Conservation (phyloP, 352 stramenopile genomes). For the Blastocystis sp. region DNA sequence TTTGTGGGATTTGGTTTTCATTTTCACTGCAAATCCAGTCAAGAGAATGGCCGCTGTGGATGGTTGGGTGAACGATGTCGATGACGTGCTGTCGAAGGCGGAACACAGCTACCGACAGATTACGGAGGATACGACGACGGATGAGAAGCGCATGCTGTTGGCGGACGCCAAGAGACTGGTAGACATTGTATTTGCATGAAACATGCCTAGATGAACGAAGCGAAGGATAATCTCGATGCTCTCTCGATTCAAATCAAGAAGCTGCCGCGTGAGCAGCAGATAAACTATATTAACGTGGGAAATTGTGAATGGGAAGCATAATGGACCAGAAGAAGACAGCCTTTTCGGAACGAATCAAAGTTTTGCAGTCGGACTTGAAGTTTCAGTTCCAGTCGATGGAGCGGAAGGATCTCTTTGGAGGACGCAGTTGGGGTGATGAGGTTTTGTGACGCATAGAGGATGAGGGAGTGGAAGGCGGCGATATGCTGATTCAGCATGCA, state of each 20-base stretch:
- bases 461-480: conserved; percentile 9
- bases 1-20: no score
- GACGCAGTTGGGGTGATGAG: not conserved
- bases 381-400: conserved; percentile 41
- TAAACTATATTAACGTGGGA: conserved; percentile 26
- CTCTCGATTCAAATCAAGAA: conserved; percentile 26
- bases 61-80: conserved; percentile 25
- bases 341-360: conserved; percentile 23
- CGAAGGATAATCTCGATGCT: conserved; percentile 29
- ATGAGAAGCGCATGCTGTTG: conserved; percentile 9
- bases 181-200: not conserved
- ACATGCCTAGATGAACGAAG: conserved; percentile 4
- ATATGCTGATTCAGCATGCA: conserved; percentile 38
- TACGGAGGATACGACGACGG: not conserved
- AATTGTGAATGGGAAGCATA: not conserved
- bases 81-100: conserved; percentile 4
- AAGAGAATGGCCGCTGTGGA: not conserved
- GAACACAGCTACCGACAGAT: conserved; percentile 17
- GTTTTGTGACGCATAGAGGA: not conserved
- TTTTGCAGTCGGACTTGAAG: conserved; percentile 25
- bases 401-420: not conserved
- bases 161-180: not conserved
- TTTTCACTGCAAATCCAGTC: not conserved
- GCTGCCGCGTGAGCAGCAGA: not conserved
- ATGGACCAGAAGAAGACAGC: conserved; percentile 8